These are phyloP conservation scores for Arbutus unedo DNA, from an alignment of 148 eudicot species.

Conservation along the genomic window DNA sequence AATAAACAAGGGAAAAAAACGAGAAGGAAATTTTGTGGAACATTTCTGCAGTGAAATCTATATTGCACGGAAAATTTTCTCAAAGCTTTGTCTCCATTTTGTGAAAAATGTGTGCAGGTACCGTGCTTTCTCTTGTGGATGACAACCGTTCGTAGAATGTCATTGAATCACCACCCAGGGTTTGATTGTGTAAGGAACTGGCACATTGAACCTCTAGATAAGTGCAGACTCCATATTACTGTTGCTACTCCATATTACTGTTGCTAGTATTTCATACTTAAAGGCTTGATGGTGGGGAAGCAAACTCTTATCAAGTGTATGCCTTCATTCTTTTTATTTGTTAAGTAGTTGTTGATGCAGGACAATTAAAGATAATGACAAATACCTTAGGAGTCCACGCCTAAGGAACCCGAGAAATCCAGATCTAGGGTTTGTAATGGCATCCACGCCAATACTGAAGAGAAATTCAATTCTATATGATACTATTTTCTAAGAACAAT, in stretches of 20 bases:
- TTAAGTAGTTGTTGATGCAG: neutral
- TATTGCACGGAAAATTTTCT: neutral
- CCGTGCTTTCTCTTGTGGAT: slow-evolving; percentile 87
- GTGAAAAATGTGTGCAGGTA: slow-evolving; percentile 47
- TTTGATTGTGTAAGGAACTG: slow-evolving; percentile 77
- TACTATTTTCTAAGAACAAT: neutral
- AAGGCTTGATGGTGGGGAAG: neutral
- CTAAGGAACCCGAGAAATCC: neutral
- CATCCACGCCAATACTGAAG: neutral
- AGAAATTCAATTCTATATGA: neutral
- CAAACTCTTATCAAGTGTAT: neutral
- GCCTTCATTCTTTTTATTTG: neutral
- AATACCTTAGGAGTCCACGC: neutral
- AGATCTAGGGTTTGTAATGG: neutral
- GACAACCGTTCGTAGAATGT: slow-evolving; percentile 69
- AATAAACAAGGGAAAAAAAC: neutral
- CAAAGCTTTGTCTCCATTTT: neutral
- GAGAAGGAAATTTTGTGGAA: neutral
- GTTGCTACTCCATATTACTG: neutral
- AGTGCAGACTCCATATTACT: neutral
- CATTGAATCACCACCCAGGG: slow-evolving; percentile 72
- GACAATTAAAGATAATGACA: no score
- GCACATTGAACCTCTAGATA: neutral
- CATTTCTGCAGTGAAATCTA: neutral
- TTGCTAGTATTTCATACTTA: neutral